Conservation (phyloP, 345 rosid species). For the Eucalyptus polyanthemos region DNA sequence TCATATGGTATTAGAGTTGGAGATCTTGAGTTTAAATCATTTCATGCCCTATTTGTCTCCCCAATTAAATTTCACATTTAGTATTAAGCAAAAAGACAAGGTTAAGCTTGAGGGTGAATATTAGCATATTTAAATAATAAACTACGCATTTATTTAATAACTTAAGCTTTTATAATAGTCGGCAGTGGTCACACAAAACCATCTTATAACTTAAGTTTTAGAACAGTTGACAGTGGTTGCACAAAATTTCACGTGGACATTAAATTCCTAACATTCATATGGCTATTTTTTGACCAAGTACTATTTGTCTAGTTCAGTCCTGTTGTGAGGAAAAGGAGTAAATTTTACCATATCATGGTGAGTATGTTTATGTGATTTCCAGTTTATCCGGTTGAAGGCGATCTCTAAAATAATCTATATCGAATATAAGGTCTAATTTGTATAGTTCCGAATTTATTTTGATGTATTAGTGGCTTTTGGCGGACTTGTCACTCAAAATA, state of each 20-base stretch:
- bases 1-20: too few species aligned
- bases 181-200: accelerated
- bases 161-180: too few species aligned
- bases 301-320: background rate
- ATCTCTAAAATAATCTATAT: background rate
- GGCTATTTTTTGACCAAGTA: background rate
- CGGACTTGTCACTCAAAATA: background rate
- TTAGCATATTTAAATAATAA: too few species aligned
- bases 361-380: background rate
- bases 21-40: accelerated
- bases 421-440: background rate
- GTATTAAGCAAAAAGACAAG: too few species aligned
- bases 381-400: background rate
- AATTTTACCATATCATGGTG: background rate
- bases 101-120: too few species aligned
- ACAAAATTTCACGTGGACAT: background rate
- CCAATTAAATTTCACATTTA: too few species aligned
- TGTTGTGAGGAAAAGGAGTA: background rate
- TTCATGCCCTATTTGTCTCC: too few species aligned
- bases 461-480: conserved; percentile 19
- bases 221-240: too few species aligned
- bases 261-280: background rate
- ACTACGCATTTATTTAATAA: too few species aligned
- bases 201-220: too few species aligned
- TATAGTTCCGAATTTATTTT: background rate